Evolutionary conservation across 1,284 basidiomycete genomes (phyloP).

Genomic region (Quambalaria eucalypti): DNA sequence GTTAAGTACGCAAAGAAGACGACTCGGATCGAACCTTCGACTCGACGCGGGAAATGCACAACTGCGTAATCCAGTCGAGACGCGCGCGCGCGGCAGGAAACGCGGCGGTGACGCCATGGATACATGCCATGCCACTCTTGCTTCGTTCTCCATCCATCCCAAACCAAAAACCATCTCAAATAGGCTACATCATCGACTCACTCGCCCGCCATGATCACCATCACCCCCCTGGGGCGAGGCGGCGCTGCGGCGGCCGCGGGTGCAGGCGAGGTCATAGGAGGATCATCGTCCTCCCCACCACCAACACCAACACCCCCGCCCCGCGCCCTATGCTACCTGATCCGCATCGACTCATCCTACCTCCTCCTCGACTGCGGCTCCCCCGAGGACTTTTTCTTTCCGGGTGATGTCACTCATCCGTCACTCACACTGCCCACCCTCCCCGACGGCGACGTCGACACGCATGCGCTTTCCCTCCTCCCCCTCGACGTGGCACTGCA

Average conservation of each 20-base stretch:
- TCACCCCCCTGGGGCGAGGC: conserved; percentile 4
- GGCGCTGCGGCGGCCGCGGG: background rate
- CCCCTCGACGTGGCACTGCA: conserved; percentile 10
- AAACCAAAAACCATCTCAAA: too few relatives aligned
- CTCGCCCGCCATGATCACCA: conserved; percentile 10
- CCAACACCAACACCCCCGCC: background rate
- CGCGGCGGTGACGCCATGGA: too few relatives aligned
- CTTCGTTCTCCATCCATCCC: too few relatives aligned
- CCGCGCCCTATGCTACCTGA: conserved; percentile 57
- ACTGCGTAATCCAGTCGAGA: too few relatives aligned
- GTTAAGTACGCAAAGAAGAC: too few relatives aligned
- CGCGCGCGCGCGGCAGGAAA: too few relatives aligned
- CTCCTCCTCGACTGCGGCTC: conserved; percentile 86
- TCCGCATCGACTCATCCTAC: conserved; percentile 87
- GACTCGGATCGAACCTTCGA: too few relatives aligned
- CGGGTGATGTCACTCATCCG: conserved; percentile 2
- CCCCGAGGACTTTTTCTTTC: conserved; percentile 38
- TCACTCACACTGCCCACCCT: conserved; percentile 14
- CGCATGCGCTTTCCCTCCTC: background rate
- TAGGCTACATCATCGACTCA: too few relatives aligned
- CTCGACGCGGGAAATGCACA: too few relatives aligned
- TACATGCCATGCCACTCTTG: too few relatives aligned
- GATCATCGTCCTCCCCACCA: background rate
- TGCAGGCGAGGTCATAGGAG: background rate
- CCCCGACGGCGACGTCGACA: background rate